Evolutionary conservation across 2,329 filamentous ascomycete genomes (phyloP).

Genomic region (Nemania serpens): DNA sequence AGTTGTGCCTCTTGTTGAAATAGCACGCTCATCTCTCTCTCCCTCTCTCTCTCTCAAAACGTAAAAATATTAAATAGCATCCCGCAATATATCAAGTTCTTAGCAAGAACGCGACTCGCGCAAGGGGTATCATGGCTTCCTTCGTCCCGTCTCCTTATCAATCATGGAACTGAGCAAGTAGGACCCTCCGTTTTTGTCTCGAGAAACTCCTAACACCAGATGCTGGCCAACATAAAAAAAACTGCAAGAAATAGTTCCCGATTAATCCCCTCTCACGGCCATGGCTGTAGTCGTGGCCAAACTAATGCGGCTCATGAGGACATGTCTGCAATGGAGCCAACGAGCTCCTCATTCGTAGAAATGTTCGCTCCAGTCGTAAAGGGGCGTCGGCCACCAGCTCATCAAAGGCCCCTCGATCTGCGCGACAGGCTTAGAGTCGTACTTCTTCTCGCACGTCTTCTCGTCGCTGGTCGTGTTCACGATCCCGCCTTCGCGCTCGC

Average conservation of each 20-base stretch:
- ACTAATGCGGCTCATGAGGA: too few relatives aligned
- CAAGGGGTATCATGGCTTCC: constrained; percentile 22
- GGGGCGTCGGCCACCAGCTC: constrained; percentile 36
- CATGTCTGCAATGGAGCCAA: background rate
- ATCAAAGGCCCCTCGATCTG: constrained; percentile 33
- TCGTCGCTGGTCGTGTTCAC: background rate
- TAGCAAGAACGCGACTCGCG: constrained; percentile 18
- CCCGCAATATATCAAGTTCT: background rate
- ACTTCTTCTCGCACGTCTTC: constrained; percentile 17
- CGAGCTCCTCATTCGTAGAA: constrained; percentile 37
- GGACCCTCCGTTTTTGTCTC: constrained; percentile 6
- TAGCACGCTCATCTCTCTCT: background rate
- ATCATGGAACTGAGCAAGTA: constrained; percentile 8
- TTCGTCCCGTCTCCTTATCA: background rate
- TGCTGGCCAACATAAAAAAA: constrained; percentile 6
- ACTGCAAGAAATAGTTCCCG: background rate
- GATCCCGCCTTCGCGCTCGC: constrained; percentile 13
- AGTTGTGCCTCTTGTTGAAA: background rate
- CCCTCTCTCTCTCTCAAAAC: too few relatives aligned
- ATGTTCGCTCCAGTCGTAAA: constrained; percentile 37
- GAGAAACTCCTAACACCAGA: constrained; percentile 14
- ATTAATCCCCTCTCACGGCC: background rate
- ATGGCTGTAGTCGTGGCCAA: background rate
- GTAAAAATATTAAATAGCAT: too few relatives aligned
- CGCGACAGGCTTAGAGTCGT: constrained; percentile 21